Percentiles rank a stretch among this genome's conserved stretches.
Evolutionary conservation across 768 basidiomycete species (phyloP).

Genomic region (Boletus rex-veris): DNA sequence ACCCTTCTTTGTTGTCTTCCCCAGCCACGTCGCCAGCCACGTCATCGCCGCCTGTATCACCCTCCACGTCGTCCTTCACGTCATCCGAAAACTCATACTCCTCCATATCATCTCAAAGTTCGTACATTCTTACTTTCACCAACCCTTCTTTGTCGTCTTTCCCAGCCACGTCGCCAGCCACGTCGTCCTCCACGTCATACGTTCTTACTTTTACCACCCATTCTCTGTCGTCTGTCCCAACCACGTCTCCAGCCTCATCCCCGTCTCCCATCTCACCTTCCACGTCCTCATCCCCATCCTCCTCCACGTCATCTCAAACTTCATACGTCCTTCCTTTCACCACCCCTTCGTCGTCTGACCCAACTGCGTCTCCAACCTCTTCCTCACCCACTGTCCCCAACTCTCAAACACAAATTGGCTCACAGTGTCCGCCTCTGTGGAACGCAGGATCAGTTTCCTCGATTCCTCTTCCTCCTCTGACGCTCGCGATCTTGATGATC

Average conservation of each 20-base stretch:
- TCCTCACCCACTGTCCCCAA: constrained; percentile 2
- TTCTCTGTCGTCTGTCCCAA: background rate
- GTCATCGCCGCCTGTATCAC: too few species aligned
- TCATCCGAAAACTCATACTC: background rate
- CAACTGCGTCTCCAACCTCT: background rate
- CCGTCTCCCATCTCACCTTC: background rate
- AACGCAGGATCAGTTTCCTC: constrained; percentile 8
- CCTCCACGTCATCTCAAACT: background rate
- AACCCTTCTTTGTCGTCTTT: background rate
- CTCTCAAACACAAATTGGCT: constrained; percentile 20
- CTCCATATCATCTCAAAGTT: background rate
- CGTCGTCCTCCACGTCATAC: background rate
- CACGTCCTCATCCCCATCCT: background rate
- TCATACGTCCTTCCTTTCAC: background rate
- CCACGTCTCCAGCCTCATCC: background rate
- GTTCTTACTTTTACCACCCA: background rate
- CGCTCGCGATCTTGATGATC: constrained; percentile 25
- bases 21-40: background rate
- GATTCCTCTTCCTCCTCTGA: constrained; percentile 13
- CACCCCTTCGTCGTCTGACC: background rate
- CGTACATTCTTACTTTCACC: background rate
- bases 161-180: background rate
- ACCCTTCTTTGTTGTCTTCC: background rate
- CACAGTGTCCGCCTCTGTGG: constrained; percentile 20
- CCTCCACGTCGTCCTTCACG: background rate